Evolutionary conservation across 495 filamentous ascomycete genomes (phyloP), one percentile per base, ranked within the genome.

Genomic region (Aspergillus homomorphus): DNA sequence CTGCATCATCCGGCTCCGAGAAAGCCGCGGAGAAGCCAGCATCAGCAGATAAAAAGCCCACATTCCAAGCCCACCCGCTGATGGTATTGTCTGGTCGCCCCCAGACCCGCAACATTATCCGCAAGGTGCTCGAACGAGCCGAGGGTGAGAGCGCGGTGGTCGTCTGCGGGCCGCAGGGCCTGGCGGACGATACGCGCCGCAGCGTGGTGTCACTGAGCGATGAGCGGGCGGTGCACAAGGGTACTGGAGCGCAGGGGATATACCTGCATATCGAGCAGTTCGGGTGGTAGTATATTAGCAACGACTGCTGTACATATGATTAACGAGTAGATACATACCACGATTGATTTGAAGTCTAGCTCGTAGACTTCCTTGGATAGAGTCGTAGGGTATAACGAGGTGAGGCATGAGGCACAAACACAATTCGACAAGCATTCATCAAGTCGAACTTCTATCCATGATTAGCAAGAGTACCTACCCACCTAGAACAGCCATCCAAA

Each of bases 181-280:
- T 96, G 54, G 82, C 85, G 4, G 79, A 84, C 26, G 79, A 82
- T 54, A 83, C 89, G 2, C 78, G 90, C 42, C 84, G 82, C 26
- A 84, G 77, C 51, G 87, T 90, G 1, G 89, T 87, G 0, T 79
- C 72, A 16, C 64, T 96, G 48, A 89, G 88, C 59, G 89, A 96
- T 72, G 92, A 96, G 70, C 74, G 92, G 52, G 92, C 89, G 0
- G 88, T 96, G 38, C 90, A 96, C 62, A 96, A 96, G 66, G 92
- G 92, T 9, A 94, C 89, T 0, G 91, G 89, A 1, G 92, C 91
- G 10, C 89, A 94, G 68, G 91, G 92, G 0, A 76, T 87, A 7
- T 83, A 78, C 61, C 61, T 84, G 28, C 77, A 82, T 69, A 69
- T 72, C 15, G 76, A 80, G 57, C 68, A 65, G 20, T 77, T 75